phyloP scores from a whole-genome alignment of 805 yeast species.

The Tetrapisispora iriomotensis region DNA sequence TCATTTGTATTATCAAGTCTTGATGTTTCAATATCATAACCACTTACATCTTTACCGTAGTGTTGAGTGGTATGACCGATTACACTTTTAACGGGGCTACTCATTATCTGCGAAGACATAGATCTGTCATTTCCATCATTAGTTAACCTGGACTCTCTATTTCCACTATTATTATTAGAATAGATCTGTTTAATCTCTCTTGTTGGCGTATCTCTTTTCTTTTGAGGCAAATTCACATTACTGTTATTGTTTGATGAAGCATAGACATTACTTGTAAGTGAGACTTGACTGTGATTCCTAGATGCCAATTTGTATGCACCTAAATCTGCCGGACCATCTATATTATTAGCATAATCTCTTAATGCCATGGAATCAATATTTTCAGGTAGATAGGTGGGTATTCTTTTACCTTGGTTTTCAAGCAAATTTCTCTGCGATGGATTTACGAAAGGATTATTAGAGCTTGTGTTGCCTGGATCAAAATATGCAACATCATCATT shows the following conservation, averaged over 20 bases:
- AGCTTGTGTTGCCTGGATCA: not conserved
- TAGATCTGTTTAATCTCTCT: no score
- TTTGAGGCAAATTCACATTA: not conserved
- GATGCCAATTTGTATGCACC: constrained; percentile 24
- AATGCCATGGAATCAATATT: constrained; percentile 17
- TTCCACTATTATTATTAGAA: not conserved
- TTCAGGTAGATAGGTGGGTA: constrained; percentile 23
- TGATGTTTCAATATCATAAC: constrained; percentile 16
- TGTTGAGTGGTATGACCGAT: constrained; percentile 13
- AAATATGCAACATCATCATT: not conserved
- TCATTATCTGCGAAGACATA: constrained; percentile 3
- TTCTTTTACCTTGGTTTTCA: not conserved
- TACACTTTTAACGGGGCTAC: constrained; percentile 16
- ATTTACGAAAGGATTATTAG: constrained; percentile 1
- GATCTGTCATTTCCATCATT: not conserved
- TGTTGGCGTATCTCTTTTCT: not conserved
- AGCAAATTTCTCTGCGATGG: constrained; percentile 1
- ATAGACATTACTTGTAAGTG: constrained; percentile 9
- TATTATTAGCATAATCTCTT: constrained; percentile 23
- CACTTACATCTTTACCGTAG: constrained; percentile 10
- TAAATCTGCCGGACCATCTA: constrained; percentile 12
- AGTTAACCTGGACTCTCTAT: not conserved
- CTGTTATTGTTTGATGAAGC: not conserved
- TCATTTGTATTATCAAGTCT: constrained; percentile 4
- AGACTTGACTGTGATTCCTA: constrained; percentile 17